Percentiles rank a stretch among this genome's conserved stretches.
These are phyloP conservation scores for Henckelia pumila DNA, from an alignment of 257 asterid genomes.

Conservation along the genomic window DNA sequence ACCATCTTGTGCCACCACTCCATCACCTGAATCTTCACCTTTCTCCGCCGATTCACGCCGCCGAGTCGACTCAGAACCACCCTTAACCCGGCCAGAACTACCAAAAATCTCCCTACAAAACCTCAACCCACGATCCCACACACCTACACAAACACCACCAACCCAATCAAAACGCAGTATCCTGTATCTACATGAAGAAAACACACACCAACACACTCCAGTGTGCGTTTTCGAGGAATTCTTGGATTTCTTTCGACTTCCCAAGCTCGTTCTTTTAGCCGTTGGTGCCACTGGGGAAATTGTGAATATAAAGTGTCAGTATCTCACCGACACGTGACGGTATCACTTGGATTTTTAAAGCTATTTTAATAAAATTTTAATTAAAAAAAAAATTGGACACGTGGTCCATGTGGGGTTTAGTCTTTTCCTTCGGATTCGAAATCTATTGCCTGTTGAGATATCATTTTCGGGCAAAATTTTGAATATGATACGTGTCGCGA, in stretches of 20 bases:
- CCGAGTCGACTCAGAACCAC: conserved; percentile 54
- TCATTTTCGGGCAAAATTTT: not conserved
- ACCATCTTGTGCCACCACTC: conserved; percentile 78
- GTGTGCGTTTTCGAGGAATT: conserved; percentile 8
- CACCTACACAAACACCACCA: not conserved
- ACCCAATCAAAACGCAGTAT: not conserved
- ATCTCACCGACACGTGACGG: conserved; percentile 68
- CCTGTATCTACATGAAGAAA: conserved; percentile 23
- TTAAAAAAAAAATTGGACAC: conserved; percentile 30
- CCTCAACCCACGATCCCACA: not conserved
- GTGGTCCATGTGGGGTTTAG: conserved; percentile 32
- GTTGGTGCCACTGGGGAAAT: conserved; percentile 35
- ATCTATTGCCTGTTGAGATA: not conserved
- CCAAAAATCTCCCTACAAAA: not conserved
- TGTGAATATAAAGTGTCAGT: conserved; percentile 21
- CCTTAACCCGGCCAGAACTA: conserved; percentile 73
- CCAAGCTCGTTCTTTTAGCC: conserved; percentile 26
- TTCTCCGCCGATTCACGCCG: conserved; percentile 52
- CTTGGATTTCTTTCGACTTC: not conserved
- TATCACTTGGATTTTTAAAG: conserved; percentile 26
- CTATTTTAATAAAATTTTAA: not conserved
- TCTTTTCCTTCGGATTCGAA: not conserved
- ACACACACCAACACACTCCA: conserved; percentile 2
- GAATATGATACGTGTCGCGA: not conserved
- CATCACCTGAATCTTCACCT: conserved; percentile 52